Evolutionary conservation across 306 rosid species (phyloP), one percentile per base, ranked within the genome.

Genomic region (Fragaria nilgerrensis): DNA sequence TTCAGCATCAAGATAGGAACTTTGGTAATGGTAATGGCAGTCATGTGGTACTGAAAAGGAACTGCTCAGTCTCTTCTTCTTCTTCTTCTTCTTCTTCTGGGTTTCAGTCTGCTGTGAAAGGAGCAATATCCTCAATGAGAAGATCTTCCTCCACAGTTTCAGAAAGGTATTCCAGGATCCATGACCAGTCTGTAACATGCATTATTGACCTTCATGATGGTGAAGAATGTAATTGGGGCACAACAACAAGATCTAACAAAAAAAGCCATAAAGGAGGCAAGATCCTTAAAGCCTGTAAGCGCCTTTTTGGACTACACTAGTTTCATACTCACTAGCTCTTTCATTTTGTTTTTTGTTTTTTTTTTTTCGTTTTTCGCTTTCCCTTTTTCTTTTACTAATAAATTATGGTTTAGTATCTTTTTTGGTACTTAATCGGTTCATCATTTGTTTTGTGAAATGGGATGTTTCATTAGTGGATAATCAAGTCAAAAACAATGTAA

Each of bases 161-260:
- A 13, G 98, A 93, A 69, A 85, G 96, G 59, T 91, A 93, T 80
- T 58, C 88, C 41, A 87, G 95, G 92, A 93, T 93, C 77, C 90
- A 93, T 78, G 90, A 89, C 66, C 91, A 89, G 77, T 83, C 77
- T 72, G 73, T 80, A 81, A 75, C 81, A 7, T 53, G 59, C 59
- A 22, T 75, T 69, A 27, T 77, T 65, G 81, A 53, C 22, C n/a
- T 15, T 49, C 86, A 83, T 3, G 82, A 70, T 23, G 83, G 29
- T 0, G 75, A 75, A 19, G 50, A 41, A 15, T 37, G 36, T 19
- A n/a, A 58, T 10, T 58, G 64, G 64, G 64, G 37, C 29, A 59
- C 13, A 8, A 66, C 72, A 49, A 59, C 47, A 45, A 75, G 85
- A 76, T 87, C 89, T 50, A 16, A 3, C 29, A 76, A 41, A 73